Percentiles rank a stretch among this genome's conserved stretches.
Evolutionary conservation across 2,329 filamentous ascomycete genomes (phyloP).

Genomic region (Exophiala phaeomuriformis): DNA sequence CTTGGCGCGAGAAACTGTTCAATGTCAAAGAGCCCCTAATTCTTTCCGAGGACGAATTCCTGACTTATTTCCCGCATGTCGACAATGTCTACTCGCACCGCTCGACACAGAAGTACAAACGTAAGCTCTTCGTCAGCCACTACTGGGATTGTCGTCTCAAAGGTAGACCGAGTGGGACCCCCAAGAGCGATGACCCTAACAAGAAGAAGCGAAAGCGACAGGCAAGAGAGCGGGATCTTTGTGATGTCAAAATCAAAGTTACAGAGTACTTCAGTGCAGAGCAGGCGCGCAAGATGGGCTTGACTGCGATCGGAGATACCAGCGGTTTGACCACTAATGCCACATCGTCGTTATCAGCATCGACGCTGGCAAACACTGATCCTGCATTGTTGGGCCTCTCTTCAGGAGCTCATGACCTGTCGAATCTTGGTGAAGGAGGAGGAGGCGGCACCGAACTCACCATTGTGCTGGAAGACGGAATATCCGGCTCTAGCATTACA

Average conservation of each 20-base stretch:
- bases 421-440: slow-evolving; percentile 14
- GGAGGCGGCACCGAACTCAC: slow-evolving; percentile 27
- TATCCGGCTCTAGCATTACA: neutral
- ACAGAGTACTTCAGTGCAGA: slow-evolving; percentile 65
- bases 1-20: slow-evolving; percentile 67
- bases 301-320: slow-evolving; percentile 23
- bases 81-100: slow-evolving; percentile 81
- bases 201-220: slow-evolving; percentile 76
- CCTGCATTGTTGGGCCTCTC: neutral
- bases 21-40: slow-evolving; percentile 66
- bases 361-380: neutral
- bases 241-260: slow-evolving; percentile 81
- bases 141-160: slow-evolving; percentile 82
- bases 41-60: slow-evolving; percentile 66
- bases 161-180: slow-evolving; percentile 66
- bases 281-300: slow-evolving; percentile 19
- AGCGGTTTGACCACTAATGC: slow-evolving; percentile 29
- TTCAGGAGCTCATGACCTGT: slow-evolving; percentile 2
- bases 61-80: slow-evolving; percentile 74
- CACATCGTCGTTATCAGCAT: neutral
- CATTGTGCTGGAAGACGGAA: slow-evolving; percentile 23
- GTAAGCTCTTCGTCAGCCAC: slow-evolving; percentile 72
- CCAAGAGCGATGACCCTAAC: slow-evolving; percentile 67
- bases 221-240: slow-evolving; percentile 69
- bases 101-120: slow-evolving; percentile 73